Percentiles rank a stretch among this genome's conserved stretches.
These are phyloP conservation scores for Candida sp. DNA, from an alignment of 1,139 yeast genomes.

Conservation along the genomic window DNA sequence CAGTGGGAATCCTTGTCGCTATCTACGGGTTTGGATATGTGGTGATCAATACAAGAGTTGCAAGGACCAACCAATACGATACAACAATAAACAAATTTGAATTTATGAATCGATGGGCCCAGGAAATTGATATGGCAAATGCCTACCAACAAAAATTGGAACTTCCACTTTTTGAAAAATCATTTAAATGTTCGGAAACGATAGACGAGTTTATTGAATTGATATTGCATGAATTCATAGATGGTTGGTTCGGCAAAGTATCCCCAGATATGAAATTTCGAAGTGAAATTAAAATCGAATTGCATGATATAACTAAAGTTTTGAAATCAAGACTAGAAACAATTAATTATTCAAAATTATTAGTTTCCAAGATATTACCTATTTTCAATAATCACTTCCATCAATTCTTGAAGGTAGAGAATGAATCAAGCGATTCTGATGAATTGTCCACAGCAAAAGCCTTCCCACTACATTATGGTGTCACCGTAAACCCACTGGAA, in stretches of 20 bases:
- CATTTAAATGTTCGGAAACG: constrained; percentile 51
- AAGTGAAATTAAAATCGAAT: constrained; percentile 45
- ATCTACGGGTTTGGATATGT: constrained; percentile 6
- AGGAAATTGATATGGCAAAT: constrained; percentile 11
- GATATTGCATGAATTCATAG: constrained; percentile 58
- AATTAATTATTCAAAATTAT: constrained; percentile 54
- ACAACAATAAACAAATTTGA: constrained; percentile 22
- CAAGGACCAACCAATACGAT: neutral
- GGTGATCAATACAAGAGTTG: constrained; percentile 6
- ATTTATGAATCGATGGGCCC: constrained; percentile 20
- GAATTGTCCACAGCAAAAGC: constrained; percentile 49
- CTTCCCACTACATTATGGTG: constrained; percentile 52
- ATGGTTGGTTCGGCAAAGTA: constrained; percentile 59
- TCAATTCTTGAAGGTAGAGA: constrained; percentile 51
- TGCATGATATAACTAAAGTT: constrained; percentile 39
- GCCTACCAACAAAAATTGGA: constrained; percentile 7
- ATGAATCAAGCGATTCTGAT: constrained; percentile 16
- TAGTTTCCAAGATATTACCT: constrained; percentile 62
- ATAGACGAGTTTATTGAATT: constrained; percentile 50
- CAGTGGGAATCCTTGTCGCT: constrained; percentile 6
- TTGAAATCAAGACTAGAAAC: constrained; percentile 38
- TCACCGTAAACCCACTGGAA: constrained; percentile 38
- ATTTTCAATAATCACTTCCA: constrained; percentile 63
- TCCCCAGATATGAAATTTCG: constrained; percentile 51
- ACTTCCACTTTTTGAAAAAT: constrained; percentile 42